phyloP scores from a whole-genome alignment of 1,284 basidiomycete genomes.

The Irpex rosettiformis region DNA sequence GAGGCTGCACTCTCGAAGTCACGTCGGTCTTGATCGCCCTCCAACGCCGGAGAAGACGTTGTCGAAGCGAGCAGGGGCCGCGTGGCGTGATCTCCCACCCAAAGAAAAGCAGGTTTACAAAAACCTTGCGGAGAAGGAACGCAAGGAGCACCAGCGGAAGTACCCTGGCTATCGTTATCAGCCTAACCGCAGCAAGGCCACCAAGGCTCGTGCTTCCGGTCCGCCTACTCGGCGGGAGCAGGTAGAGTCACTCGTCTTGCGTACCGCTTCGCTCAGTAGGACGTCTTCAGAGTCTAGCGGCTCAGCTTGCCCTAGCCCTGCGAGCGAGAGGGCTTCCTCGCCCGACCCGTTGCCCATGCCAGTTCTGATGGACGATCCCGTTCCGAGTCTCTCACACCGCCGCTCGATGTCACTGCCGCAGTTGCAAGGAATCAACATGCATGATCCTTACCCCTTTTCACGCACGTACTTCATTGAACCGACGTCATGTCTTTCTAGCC shows the following conservation, averaged over 20 bases:
- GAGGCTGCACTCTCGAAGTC: slow-evolving; percentile 1
- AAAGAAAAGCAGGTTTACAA: slow-evolving; percentile 9
- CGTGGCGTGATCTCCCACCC: slow-evolving; percentile 11
- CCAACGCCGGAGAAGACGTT: slow-evolving; percentile 13
- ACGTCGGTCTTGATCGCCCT: slow-evolving; percentile 3
- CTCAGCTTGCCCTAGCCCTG: slow-evolving; percentile 5
- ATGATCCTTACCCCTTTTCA: slow-evolving; percentile 10
- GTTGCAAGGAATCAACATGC: slow-evolving; percentile 1
- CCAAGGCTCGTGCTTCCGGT: slow-evolving; percentile 6
- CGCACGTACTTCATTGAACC: slow-evolving; percentile 16
- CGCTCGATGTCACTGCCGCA: slow-evolving; percentile 16
- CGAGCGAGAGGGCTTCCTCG: slow-evolving; percentile 8
- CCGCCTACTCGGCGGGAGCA: slow-evolving; percentile 12
- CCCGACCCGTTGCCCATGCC: slow-evolving; percentile 4
- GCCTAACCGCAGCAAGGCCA: slow-evolving; percentile 11
- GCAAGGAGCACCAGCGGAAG: slow-evolving; percentile 5
- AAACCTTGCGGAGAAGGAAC: slow-evolving; percentile 13
- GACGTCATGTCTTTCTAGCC: slow-evolving; percentile 13
- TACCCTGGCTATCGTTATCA: slow-evolving; percentile 18
- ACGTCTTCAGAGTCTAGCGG: neutral
- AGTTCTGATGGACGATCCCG: neutral
- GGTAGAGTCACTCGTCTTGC: slow-evolving; percentile 11
- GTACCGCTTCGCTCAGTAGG: neutral
- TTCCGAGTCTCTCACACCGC: slow-evolving; percentile 7
- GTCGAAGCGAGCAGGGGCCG: slow-evolving; percentile 13